A percentile compares a stretch with the other conserved stretches of the same genome.
These are phyloP conservation scores for Septoria linicola DNA, from an alignment of 2,329 filamentous ascomycete species.

Conservation along the genomic window DNA sequence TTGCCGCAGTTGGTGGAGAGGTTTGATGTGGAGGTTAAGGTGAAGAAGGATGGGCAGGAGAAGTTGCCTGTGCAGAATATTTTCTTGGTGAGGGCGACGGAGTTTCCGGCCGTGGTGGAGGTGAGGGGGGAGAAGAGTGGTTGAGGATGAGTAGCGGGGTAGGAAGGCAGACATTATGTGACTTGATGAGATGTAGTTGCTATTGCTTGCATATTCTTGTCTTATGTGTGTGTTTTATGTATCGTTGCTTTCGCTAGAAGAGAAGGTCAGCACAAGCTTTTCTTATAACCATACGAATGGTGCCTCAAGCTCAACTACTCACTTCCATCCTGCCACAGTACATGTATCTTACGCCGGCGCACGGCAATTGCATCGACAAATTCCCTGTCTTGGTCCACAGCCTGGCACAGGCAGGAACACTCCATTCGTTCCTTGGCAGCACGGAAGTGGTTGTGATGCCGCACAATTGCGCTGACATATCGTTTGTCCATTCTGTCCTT, in stretches of 20 bases:
- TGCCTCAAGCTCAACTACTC: background rate
- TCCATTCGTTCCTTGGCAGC: constrained; percentile 1
- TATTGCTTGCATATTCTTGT: no score
- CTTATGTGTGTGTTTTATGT: no score
- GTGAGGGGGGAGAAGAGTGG: constrained; percentile 1
- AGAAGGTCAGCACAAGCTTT: no score
- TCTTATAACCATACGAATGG: no score
- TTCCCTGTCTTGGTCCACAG: background rate
- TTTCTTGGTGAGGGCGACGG: constrained; percentile 10
- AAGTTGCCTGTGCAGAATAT: constrained; percentile 13
- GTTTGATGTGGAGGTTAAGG: constrained; percentile 14
- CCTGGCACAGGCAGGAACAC: constrained; percentile 5
- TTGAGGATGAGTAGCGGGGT: background rate
- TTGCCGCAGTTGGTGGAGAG: constrained; percentile 8
- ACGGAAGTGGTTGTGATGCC: background rate
- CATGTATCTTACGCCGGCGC: background rate
- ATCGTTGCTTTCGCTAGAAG: no score
- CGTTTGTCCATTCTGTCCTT: background rate
- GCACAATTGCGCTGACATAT: background rate
- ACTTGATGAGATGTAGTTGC: no score
- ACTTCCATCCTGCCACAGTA: no score
- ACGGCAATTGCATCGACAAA: constrained; percentile 3
- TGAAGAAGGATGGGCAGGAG: background rate
- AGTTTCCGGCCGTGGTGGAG: constrained; percentile 12
- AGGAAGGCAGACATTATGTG: no score